Evolutionary conservation across 495 filamentous ascomycete genomes (phyloP).

Genomic region (Aspergillus conjunctus): DNA sequence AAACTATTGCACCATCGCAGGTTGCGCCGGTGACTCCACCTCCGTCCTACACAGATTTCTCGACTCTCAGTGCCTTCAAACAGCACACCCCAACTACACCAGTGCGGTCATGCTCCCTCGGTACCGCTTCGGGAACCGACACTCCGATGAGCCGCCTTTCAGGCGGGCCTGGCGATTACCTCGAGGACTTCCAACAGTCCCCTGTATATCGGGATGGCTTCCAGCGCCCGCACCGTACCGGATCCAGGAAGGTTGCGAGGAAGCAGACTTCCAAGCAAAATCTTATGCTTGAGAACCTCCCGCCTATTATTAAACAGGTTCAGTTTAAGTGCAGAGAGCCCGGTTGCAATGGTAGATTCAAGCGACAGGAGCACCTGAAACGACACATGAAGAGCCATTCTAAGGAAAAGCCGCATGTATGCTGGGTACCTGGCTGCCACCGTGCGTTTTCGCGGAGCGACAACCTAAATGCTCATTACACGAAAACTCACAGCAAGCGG

Average conservation of each 20-base stretch:
- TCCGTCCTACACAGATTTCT: conserved; percentile 46
- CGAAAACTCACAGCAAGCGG: conserved; percentile 53
- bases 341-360: conserved; percentile 55
- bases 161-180: conserved; percentile 37
- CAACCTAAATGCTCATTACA: conserved; percentile 53
- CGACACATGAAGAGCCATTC: conserved; percentile 63
- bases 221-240: conserved; percentile 38
- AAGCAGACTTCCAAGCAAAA: conserved; percentile 45
- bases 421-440: conserved; percentile 50
- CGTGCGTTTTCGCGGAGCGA: conserved; percentile 51
- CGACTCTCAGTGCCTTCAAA: conserved; percentile 41
- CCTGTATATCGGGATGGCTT: conserved; percentile 42
- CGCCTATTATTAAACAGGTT: conserved; percentile 46
- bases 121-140: conserved; percentile 41
- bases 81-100: conserved; percentile 47
- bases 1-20: conserved; percentile 46
- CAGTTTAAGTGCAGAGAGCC: conserved; percentile 53
- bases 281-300: conserved; percentile 45
- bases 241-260: conserved; percentile 40
- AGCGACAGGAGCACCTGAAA: conserved; percentile 66
- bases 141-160: conserved; percentile 46
- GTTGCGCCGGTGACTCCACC: conserved; percentile 46
- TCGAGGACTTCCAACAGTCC: conserved; percentile 44
- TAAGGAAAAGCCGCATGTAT: conserved; percentile 55
- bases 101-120: conserved; percentile 44